These are phyloP conservation scores for Tanacetum coccineum DNA, from an alignment of 129 eudicot genomes.

Conservation along the genomic window DNA sequence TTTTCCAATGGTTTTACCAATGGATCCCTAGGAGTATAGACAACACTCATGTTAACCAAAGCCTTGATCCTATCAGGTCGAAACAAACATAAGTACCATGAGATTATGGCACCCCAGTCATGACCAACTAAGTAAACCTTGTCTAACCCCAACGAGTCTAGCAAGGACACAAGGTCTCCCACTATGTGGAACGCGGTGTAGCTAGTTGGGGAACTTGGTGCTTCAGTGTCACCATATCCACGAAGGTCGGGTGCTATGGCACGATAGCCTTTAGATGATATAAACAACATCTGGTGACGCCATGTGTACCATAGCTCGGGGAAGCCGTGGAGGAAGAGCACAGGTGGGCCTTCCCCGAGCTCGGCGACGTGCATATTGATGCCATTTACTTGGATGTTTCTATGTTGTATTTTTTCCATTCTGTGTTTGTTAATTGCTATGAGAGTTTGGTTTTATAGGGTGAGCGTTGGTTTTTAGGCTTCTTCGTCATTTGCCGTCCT, in stretches of 20 bases:
- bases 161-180: constrained; percentile 64
- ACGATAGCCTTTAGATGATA: constrained; percentile 68
- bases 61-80: constrained; percentile 73
- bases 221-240: constrained; percentile 81
- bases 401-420: constrained; percentile 78
- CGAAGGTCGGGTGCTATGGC: constrained; percentile 87
- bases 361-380: constrained; percentile 83
- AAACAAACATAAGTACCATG: constrained; percentile 62
- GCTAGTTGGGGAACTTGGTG: constrained; percentile 53
- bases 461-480: background rate
- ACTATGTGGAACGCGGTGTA: constrained; percentile 71
- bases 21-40: constrained; percentile 58
- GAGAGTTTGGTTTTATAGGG: background rate
- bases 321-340: constrained; percentile 86
- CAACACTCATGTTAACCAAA: constrained; percentile 61
- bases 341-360: constrained; percentile 56
- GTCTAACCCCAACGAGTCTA: constrained; percentile 54
- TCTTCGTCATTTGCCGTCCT: background rate
- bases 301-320: constrained; percentile 91
- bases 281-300: constrained; percentile 83
- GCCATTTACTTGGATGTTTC: constrained; percentile 48
- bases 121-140: constrained; percentile 71
- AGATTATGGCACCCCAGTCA: constrained; percentile 79
- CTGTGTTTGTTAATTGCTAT: background rate
- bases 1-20: constrained; percentile 44